A percentile compares a stretch with the other conserved stretches of the same genome.
Conservation (phyloP, 495 filamentous ascomycete genomes). For the Copromyces sp. region DNA sequence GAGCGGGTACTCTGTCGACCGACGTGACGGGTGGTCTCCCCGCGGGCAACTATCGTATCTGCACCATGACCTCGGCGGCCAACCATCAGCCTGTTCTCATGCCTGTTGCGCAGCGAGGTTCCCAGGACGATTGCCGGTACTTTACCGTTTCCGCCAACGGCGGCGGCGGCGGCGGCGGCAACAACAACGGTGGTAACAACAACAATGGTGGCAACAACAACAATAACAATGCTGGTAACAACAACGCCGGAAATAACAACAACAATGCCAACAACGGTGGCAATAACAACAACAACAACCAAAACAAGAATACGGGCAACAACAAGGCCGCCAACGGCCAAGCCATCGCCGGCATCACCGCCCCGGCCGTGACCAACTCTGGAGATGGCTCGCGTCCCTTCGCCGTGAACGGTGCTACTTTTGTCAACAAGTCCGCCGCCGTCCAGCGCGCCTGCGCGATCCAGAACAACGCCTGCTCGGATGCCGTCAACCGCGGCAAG, state of each 20-base stretch:
- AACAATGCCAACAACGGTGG: constrained; percentile 4
- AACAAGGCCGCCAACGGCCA: constrained; percentile 2
- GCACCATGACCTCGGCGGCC: constrained; percentile 56
- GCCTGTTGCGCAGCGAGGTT: constrained; percentile 65
- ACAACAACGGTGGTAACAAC: constrained; percentile 10
- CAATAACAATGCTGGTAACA: constrained; percentile 6
- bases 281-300: not conserved
- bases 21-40: constrained; percentile 53
- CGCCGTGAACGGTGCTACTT: constrained; percentile 41
- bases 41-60: constrained; percentile 58
- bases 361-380: constrained; percentile 29
- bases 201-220: constrained; percentile 2
- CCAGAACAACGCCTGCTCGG: constrained; percentile 42
- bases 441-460: constrained; percentile 33
- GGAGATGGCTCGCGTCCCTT: constrained; percentile 37
- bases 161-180: constrained; percentile 12
- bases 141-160: constrained; percentile 36
- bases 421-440: constrained; percentile 32
- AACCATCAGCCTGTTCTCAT: constrained; percentile 73
- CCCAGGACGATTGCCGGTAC: constrained; percentile 62
- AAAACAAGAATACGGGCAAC: not conserved
- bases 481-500: constrained; percentile 33
- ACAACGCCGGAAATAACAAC: constrained; percentile 3
- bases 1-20: constrained; percentile 46
- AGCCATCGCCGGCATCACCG: constrained; percentile 24